Percentiles rank a stretch among this genome's conserved stretches.
phyloP scores from a whole-genome alignment of 2,329 filamentous ascomycete genomes.

The Beauveria brongniartii region DNA sequence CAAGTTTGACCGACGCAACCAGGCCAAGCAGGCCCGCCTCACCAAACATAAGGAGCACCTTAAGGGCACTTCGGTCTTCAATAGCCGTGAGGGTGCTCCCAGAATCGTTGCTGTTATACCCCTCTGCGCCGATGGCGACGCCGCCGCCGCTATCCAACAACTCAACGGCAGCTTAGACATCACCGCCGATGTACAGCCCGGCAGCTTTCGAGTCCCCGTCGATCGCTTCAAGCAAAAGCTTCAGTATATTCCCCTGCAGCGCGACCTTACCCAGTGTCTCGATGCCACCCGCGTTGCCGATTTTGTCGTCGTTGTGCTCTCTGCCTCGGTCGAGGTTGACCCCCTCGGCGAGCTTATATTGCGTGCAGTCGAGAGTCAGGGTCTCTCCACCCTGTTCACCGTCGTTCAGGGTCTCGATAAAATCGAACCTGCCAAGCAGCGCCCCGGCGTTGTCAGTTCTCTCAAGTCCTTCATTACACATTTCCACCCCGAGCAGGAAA shows the following conservation, averaged over 20 bases:
- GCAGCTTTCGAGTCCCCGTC: conserved; percentile 58
- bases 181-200: conserved; percentile 52
- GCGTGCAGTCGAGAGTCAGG: conserved; percentile 83
- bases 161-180: conserved; percentile 77
- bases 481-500: conserved; percentile 89
- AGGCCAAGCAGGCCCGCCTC: conserved; percentile 81
- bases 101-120: conserved; percentile 84
- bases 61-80: conserved; percentile 71
- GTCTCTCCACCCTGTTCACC: conserved; percentile 85
- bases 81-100: conserved; percentile 79
- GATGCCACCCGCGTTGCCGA: conserved; percentile 86
- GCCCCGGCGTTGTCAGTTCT: conserved; percentile 67
- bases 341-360: conserved; percentile 77
- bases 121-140: conserved; percentile 65
- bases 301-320: conserved; percentile 81
- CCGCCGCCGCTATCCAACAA: conserved; percentile 55
- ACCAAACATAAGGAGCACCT: conserved; percentile 78
- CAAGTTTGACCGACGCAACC: conserved; percentile 90
- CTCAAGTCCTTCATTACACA: conserved; percentile 89
- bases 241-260: conserved; percentile 69
- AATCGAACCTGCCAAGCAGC: conserved; percentile 71
- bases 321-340: conserved; percentile 76
- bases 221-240: conserved; percentile 94
- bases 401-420: conserved; percentile 72
- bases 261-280: conserved; percentile 67